These are phyloP conservation scores for Dictyostelium brefeldianum DNA, from an alignment of 78 protist genomes.

Conservation along the genomic window DNA sequence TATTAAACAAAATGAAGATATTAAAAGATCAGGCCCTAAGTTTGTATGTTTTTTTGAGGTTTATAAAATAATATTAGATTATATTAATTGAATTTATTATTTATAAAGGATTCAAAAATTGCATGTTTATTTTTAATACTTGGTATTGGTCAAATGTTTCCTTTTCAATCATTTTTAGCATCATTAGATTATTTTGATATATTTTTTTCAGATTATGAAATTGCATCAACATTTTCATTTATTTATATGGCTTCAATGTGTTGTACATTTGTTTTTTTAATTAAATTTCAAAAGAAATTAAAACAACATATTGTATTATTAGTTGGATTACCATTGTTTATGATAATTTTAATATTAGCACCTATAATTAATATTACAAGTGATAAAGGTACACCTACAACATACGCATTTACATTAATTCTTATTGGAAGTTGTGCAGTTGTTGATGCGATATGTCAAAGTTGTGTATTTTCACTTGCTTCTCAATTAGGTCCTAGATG, in stretches of 20 bases:
- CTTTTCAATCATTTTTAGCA: slow-evolving; percentile 34
- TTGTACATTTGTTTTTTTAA: slow-evolving; percentile 25
- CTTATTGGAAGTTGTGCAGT: slow-evolving; percentile 12
- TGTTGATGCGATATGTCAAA: slow-evolving; percentile 62
- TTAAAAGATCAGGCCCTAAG: no score
- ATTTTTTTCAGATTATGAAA: slow-evolving; percentile 17
- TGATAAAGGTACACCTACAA: no score
- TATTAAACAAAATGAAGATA: no score
- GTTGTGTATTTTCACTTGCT: slow-evolving; percentile 55
- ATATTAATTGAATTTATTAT: no score
- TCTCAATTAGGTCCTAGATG: slow-evolving; percentile 53
- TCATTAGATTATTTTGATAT: slow-evolving; percentile 55
- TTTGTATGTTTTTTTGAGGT: no score
- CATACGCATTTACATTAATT: slow-evolving; percentile 26
- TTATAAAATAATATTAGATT: no score
- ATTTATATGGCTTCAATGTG: slow-evolving; percentile 48
- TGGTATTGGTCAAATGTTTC: slow-evolving; percentile 38
- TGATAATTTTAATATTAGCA: no score
- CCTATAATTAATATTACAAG: no score
- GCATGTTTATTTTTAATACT: slow-evolving; percentile 32
- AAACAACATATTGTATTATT: slow-evolving; percentile 20
- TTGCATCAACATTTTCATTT: slow-evolving; percentile 57
- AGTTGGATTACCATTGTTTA: no score
- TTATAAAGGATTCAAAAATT: slow-evolving; percentile 45
- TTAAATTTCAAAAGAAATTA: slow-evolving; percentile 21